Base-by-base conservation (phyloP, 169 alveolate genomes). In the Cryptosporidium parvum region DNA sequence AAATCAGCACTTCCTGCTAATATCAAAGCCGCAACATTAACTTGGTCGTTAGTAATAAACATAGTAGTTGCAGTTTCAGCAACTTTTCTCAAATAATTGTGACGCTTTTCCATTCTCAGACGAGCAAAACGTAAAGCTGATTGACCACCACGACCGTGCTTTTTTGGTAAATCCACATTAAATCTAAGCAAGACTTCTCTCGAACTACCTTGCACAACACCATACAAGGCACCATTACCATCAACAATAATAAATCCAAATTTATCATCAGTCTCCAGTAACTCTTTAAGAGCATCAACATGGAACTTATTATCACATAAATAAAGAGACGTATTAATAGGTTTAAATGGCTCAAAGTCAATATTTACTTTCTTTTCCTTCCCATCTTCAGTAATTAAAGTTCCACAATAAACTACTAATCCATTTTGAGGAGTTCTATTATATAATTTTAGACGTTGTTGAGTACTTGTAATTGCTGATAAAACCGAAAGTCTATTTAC, bases 51-150 rank as follows among this genome's bases (percentile, higher is more conserved):
- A 26, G 99, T 94, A 92, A 98, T 98, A 94, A 98, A 98, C 94
- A 97, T 95, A 31, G 94, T 93, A n/a, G 97, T 96, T 9, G 99
- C 99, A 44, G 95, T 94, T 93, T 98, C 99, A 26, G 99, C 99
- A 10, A 98, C 99, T 87, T 97, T 98, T 68, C 99, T 93, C 33
- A 98, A 93, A 92, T 98, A 98, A 87, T 98, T 98, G 86, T 98
- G 99, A 67, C 99, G 94, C 92, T 97, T 97, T 93, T 98, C 99
- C 95, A 97, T 95, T 91, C 99, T 96, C 42, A 98, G 94, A 37
- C 99, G 97, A n/a, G 99, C 99, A 93, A 98, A 98, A 91, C 99
- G 96, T 92, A 98, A 94, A n/a, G 99, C 99, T 37, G 99, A 98
- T 96, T 99, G 99, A 35, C 99, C 99, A 70, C 99, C 99, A 80